Base-by-base conservation (phyloP, 495 filamentous ascomycete species). In the Astrothelium subdiscretum region DNA sequence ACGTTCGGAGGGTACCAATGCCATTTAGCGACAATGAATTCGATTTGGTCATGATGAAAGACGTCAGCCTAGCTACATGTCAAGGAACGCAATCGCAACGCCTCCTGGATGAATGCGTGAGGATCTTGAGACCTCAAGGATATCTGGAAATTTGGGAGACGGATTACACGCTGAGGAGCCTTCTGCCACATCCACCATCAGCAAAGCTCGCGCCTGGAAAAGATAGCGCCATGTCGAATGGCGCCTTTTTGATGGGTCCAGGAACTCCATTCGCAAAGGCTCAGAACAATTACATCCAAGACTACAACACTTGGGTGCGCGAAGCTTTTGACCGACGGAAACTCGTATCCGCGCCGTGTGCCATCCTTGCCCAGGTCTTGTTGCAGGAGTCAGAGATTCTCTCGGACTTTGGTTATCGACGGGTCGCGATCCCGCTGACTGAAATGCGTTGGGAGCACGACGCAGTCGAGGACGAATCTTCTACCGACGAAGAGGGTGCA, bases 361-460 rank as follows among this genome's bases (percentile, higher is more conserved):
- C 91, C 29, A 78, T 86, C 24, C 83, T 95, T 43, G 83, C 85
- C 2, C 80, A 89, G n/a, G 77, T 87, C 40, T 80, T 96, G 63
- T 78, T 92, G n/a, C 85, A 91, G 67, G 89, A 95, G 70, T 79
- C 86, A 32, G 87, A 95, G 57, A 70, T 74, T 24, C 74, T 96
- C n/a, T 78, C 79, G 27, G 84, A 85, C 38, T 77, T 92, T 24
- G 87, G 86, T 31, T 85, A 80, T 60, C 83, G 86, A 62, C 83
- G 92, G 54, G 79, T 96, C 32, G 92, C 90, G 27, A 85, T 97
- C 18, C 92, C 92, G 11, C 78, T 97, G 1, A 87, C 90, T 44
- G 87, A 95, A 70, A 79, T 92, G 61, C 85, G 89, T 48, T 96
- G 92, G 92, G 92, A 96, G 74, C 80, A 84, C 35, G 90, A 91